Conservation (phyloP, 768 basidiomycete species). For the Suillus tomentosus region DNA sequence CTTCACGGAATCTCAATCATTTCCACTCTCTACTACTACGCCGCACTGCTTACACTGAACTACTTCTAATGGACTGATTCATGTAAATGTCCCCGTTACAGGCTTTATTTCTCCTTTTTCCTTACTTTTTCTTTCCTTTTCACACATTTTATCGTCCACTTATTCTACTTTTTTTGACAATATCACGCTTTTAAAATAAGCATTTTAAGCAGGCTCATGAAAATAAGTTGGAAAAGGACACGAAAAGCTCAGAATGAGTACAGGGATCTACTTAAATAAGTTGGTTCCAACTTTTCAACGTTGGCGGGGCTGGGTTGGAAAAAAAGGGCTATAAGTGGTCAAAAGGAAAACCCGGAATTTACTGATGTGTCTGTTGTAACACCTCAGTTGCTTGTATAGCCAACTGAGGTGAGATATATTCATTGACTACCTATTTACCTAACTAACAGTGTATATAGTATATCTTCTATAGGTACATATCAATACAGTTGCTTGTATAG, state of each 20-base stretch:
- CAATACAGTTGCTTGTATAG: too few relatives aligned
- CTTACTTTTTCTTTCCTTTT: background rate
- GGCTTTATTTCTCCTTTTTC: background rate
- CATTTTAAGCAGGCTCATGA: background rate
- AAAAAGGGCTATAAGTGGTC: too few relatives aligned
- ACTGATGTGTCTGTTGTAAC: too few relatives aligned
- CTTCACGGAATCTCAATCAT: background rate
- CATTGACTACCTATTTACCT: too few relatives aligned
- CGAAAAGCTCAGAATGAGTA: background rate
- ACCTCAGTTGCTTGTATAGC: too few relatives aligned
- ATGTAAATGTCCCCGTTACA: background rate
- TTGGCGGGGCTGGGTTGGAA: too few relatives aligned
- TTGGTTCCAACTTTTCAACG: too few relatives aligned
- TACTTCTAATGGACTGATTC: background rate
- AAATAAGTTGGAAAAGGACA: background rate
- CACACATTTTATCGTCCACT: background rate
- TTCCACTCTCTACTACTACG: background rate
- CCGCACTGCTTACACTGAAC: background rate
- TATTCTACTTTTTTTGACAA: background rate
- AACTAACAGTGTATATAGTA: too few relatives aligned
- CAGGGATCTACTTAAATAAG: background rate
- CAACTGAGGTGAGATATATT: too few relatives aligned
- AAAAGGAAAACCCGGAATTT: too few relatives aligned
- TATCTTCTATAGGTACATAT: too few relatives aligned
- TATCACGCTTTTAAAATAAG: background rate